phyloP scores from a whole-genome alignment of 164 flowering plant species.

The Cinnamomum chago region DNA sequence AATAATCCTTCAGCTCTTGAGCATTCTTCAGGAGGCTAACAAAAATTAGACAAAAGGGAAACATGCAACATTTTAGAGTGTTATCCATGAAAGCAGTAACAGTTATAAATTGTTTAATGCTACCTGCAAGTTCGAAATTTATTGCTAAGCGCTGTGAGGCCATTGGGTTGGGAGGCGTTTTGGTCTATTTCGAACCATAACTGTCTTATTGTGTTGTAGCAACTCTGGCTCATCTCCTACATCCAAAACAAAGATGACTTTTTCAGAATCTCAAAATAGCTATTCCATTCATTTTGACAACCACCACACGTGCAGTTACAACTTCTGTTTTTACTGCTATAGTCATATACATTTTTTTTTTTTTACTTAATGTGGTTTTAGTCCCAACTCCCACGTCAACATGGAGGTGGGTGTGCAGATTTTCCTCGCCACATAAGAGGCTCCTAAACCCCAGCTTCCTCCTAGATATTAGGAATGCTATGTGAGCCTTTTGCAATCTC shows the following conservation, averaged over 20 bases:
- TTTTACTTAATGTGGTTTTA: too few relatives aligned
- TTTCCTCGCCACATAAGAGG: too few relatives aligned
- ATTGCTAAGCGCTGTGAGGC: constrained; percentile 28
- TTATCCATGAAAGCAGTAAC: background rate
- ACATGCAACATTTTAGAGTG: background rate
- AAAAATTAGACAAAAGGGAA: background rate
- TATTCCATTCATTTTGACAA: too few relatives aligned
- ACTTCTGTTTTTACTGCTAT: too few relatives aligned
- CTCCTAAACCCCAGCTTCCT: too few relatives aligned
- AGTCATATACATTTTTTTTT: too few relatives aligned
- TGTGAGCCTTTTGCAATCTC: too few relatives aligned
- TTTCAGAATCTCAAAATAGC: too few relatives aligned
- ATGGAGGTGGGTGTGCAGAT: too few relatives aligned
- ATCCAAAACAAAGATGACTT: background rate
- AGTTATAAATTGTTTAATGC: background rate
- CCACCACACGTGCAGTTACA: too few relatives aligned
- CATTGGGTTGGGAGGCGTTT: constrained; percentile 38
- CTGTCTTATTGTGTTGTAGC: constrained; percentile 39
- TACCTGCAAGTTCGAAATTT: constrained; percentile 60
- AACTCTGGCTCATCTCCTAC: constrained; percentile 46
- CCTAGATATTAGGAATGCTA: too few relatives aligned
- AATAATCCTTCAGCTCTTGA: constrained; percentile 22
- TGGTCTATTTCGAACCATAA: constrained; percentile 53
- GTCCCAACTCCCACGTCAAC: too few relatives aligned
- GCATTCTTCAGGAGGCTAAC: constrained; percentile 26